Percentiles rank a stretch among this genome's conserved stretches.
Evolutionary conservation across 805 yeast genomes (phyloP).

Genomic region (Yamadazyma philogaea): DNA sequence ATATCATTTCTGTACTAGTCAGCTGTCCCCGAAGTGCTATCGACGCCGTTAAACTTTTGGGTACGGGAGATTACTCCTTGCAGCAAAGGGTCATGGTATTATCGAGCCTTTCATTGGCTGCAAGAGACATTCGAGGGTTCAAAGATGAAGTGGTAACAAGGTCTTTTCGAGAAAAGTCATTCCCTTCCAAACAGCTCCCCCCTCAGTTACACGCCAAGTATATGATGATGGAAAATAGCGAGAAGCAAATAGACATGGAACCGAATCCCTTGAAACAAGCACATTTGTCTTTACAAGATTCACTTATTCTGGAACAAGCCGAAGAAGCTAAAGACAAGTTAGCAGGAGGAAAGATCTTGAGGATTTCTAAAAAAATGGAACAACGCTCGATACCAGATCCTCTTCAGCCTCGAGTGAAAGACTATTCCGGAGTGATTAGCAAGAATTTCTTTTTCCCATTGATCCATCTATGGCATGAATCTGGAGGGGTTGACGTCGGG

Average conservation of each 20-base stretch:
- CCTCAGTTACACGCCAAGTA: constrained; percentile 45
- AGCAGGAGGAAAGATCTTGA: constrained; percentile 39
- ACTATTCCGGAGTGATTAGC: constrained; percentile 44
- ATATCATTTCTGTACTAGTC: constrained; percentile 62
- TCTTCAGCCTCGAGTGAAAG: constrained; percentile 19
- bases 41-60: constrained; percentile 46
- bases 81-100: constrained; percentile 72
- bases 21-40: constrained; percentile 44
- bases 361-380: constrained; percentile 39
- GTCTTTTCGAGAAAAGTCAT: constrained; percentile 26
- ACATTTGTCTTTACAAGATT: constrained; percentile 26
- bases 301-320: constrained; percentile 29
- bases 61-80: constrained; percentile 74
- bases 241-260: constrained; percentile 2
- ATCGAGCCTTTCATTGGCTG: constrained; percentile 65
- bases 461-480: constrained; percentile 48
- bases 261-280: constrained; percentile 4
- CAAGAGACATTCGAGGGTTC: constrained; percentile 66
- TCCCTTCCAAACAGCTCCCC: constrained; percentile 47
- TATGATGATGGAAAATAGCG: constrained; percentile 9
- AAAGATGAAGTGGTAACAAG: constrained; percentile 47
- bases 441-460: constrained; percentile 53
- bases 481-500: constrained; percentile 48
- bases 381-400: constrained; percentile 5
- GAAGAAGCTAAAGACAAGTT: constrained; percentile 31